Base-by-base conservation (phyloP, 2,329 filamentous ascomycete species). In the Colletotrichum paranaense region DNA sequence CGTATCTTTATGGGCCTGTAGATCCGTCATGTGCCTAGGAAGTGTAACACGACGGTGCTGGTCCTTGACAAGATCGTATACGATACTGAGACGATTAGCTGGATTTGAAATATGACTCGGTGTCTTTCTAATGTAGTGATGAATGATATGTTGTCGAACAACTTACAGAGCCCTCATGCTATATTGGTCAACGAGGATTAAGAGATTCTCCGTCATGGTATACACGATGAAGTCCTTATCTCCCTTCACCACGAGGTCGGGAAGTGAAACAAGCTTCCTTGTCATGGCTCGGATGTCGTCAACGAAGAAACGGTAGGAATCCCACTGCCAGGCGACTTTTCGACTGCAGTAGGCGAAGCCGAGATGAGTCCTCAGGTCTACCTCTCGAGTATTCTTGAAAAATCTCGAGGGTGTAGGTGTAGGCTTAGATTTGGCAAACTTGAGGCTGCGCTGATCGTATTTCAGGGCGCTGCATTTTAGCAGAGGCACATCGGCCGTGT, bases 221-320 rank as follows among this genome's bases (percentile, higher is more conserved):
- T 9, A 38, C 4, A 71, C 42, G 1, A 26, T 24, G 9, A 73
- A 66, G 26, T 52, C 49, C 2, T 14, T 59, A 3, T 73, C 52
- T 4, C 70, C 70, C 32, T 32, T 64, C 6, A 69, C 28, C 1
- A 69, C 66, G 1, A 69, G 28, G 5, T 72, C 66, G 9, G 69
- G 55, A 0, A 32, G 65, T 3, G 35, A 22, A 1, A 64, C 42
- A 1, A 59, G 28, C 3, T 53, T 69, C 26, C 70, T 64, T 7
- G 66, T 69, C 42, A 46, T 67, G 4, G 16, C 26, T 11, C 57
- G 62, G 1, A 73, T 57, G 38, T 73, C 67, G 28, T 73, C 71
- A 19, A 73, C 7, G 52, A 73, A 62, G n/a, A 73, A n/a, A 14
- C 46, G 35, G 32, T 62, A 53, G 9, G 28, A 5, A 26, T 67